These are phyloP conservation scores for Tetratostichococcus sp. DNA, from an alignment of 139 green algal genomes.

Conservation along the genomic window DNA sequence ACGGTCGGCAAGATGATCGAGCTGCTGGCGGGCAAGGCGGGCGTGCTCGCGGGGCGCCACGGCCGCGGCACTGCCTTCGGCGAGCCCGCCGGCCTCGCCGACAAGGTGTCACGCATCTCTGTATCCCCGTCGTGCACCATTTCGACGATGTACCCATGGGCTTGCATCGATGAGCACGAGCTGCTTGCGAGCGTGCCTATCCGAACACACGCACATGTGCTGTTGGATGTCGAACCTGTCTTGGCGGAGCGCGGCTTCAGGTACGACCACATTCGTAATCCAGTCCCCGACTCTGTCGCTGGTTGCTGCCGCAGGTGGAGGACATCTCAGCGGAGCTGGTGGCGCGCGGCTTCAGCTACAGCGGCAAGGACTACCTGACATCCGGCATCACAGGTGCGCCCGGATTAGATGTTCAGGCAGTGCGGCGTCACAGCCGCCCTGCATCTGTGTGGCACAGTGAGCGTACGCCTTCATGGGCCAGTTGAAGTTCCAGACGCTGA, in stretches of 20 bases:
- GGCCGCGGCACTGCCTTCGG: conserved; percentile 87
- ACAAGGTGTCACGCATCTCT: conserved; percentile 58
- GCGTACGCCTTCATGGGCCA: too few relatives aligned
- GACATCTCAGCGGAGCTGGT: conserved; percentile 71
- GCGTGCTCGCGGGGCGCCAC: conserved; percentile 30
- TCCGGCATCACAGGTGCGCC: conserved; percentile 89
- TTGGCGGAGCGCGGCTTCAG: too few relatives aligned
- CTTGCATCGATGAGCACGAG: too few relatives aligned
- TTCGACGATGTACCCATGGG: too few relatives aligned
- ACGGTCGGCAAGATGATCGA: conserved; percentile 96
- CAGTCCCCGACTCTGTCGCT: too few relatives aligned
- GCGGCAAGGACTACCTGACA: conserved; percentile 85
- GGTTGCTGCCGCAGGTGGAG: conserved; percentile 14
- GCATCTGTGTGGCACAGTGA: background rate
- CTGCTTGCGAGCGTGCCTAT: too few relatives aligned
- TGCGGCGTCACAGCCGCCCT: too few relatives aligned
- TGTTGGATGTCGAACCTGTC: too few relatives aligned
- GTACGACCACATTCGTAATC: too few relatives aligned
- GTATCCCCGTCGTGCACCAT: too few relatives aligned
- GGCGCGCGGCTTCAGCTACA: conserved; percentile 85
- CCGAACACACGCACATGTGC: conserved; percentile 5
- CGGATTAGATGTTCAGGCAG: background rate
- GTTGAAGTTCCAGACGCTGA: too few relatives aligned
- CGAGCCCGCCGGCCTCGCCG: conserved; percentile 71
- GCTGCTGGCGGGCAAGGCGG: conserved; percentile 91